Evolutionary conservation across 2,329 filamentous ascomycete species (phyloP).

Genomic region (Hypoxylon sp.): DNA sequence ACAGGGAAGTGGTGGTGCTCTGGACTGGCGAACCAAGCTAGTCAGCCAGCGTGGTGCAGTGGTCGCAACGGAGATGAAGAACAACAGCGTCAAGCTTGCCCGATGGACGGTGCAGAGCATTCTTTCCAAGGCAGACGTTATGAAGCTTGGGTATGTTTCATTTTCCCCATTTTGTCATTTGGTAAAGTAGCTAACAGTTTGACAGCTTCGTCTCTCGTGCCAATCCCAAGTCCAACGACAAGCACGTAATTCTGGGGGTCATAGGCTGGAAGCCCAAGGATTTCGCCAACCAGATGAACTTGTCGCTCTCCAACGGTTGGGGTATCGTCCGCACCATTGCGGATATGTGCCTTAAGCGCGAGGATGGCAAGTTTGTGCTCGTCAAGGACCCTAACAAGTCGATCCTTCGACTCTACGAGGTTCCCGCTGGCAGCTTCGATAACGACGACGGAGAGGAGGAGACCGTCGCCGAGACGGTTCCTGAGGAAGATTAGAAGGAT

Average conservation of each 20-base stretch:
- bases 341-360: conserved; percentile 85
- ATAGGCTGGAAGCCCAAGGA: conserved; percentile 98
- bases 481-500: conserved; percentile 48
- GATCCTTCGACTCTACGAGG: conserved; percentile 90
- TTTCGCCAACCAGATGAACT: conserved; percentile 97
- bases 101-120: conserved; percentile 98
- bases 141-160: conserved; percentile 89
- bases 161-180: conserved; percentile 1
- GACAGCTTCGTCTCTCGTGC: conserved; percentile 89
- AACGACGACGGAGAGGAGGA: conserved; percentile 84
- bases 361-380: conserved; percentile 82
- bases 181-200: conserved; percentile 6
- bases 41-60: conserved; percentile 95
- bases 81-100: conserved; percentile 98
- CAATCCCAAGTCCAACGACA: conserved; percentile 91
- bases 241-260: conserved; percentile 94
- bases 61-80: conserved; percentile 99
- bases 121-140: conserved; percentile 93
- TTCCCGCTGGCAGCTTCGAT: conserved; percentile 87
- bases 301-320: conserved; percentile 97
- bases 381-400: conserved; percentile 97
- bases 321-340: conserved; percentile 98
- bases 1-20: conserved; percentile 89
- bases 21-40: conserved; percentile 97
- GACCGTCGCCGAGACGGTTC: conserved; percentile 61